These are phyloP conservation scores for Monilinia laxa DNA, from an alignment of 2,329 filamentous ascomycete species.

Conservation along the genomic window DNA sequence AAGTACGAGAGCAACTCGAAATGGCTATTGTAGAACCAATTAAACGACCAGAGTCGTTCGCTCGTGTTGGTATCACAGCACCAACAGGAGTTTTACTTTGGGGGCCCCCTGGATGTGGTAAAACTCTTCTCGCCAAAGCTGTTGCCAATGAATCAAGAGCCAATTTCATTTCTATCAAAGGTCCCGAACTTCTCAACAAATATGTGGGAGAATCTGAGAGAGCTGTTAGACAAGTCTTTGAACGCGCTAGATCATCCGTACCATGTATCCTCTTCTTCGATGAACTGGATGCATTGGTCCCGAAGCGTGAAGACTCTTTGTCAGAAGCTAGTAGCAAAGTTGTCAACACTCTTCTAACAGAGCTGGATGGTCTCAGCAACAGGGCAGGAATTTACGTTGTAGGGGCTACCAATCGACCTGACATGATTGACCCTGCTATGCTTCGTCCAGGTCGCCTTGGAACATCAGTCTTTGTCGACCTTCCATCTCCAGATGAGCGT, in stretches of 20 bases:
- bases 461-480: constrained; percentile 82
- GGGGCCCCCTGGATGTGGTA: constrained; percentile 95
- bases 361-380: constrained; percentile 81
- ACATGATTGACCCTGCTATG: constrained; percentile 96
- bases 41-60: constrained; percentile 74
- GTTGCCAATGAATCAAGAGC: constrained; percentile 94
- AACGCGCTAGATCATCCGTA: constrained; percentile 77
- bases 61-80: constrained; percentile 72
- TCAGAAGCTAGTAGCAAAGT: constrained; percentile 84
- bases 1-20: constrained; percentile 77
- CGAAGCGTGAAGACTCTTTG: constrained; percentile 73
- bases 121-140: constrained; percentile 93
- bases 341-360: constrained; percentile 91
- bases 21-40: constrained; percentile 90
- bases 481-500: constrained; percentile 75
- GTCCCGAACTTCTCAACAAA: constrained; percentile 94
- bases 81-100: constrained; percentile 89
- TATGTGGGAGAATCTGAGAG: constrained; percentile 96
- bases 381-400: constrained; percentile 90
- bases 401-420: constrained; percentile 89
- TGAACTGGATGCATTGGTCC: constrained; percentile 90
- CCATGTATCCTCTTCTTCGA: constrained; percentile 98
- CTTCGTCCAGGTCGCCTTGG: constrained; percentile 86
- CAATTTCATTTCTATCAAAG: constrained; percentile 98
- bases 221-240: constrained; percentile 87